Evolutionary conservation across 176 grass and related monocot genomes (phyloP).

Genomic region (Metroxylon sagu): DNA sequence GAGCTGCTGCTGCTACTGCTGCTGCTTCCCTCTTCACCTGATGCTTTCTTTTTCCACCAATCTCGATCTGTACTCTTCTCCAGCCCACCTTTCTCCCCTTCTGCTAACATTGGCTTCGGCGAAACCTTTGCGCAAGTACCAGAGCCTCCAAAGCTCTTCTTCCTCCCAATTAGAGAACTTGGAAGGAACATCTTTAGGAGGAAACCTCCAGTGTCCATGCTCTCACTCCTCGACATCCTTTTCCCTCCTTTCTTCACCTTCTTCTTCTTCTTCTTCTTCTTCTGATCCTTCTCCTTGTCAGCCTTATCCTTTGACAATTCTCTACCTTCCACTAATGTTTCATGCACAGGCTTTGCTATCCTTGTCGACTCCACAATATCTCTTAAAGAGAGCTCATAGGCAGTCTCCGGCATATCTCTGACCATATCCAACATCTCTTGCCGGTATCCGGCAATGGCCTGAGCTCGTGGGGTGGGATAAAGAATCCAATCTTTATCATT

Average conservation of each 20-base stretch:
- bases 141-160: constrained; percentile 30
- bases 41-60: constrained; percentile 61
- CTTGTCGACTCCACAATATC: constrained; percentile 60
- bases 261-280: constrained; percentile 8
- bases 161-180: constrained; percentile 33
- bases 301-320: constrained; percentile 9
- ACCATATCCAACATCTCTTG: constrained; percentile 80
- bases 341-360: too few relatives aligned
- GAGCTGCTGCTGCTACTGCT: constrained; percentile 28
- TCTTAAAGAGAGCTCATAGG: constrained; percentile 75
- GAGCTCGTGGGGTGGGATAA: constrained; percentile 7
- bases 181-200: constrained; percentile 69
- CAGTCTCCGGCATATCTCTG: constrained; percentile 48
- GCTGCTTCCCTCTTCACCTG: constrained; percentile 34
- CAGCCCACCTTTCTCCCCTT: constrained; percentile 6
- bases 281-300: too few relatives aligned
- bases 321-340: constrained; percentile 2
- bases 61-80: constrained; percentile 25
- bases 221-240: constrained; percentile 44
- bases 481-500: too few relatives aligned
- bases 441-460: constrained; percentile 56
- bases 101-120: constrained; percentile 17
- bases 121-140: constrained; percentile 18
- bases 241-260: constrained; percentile 27
- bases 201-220: constrained; percentile 38